Base-by-base conservation (phyloP, 108 stramenopile genomes). In the Discostella stelligeroides region DNA sequence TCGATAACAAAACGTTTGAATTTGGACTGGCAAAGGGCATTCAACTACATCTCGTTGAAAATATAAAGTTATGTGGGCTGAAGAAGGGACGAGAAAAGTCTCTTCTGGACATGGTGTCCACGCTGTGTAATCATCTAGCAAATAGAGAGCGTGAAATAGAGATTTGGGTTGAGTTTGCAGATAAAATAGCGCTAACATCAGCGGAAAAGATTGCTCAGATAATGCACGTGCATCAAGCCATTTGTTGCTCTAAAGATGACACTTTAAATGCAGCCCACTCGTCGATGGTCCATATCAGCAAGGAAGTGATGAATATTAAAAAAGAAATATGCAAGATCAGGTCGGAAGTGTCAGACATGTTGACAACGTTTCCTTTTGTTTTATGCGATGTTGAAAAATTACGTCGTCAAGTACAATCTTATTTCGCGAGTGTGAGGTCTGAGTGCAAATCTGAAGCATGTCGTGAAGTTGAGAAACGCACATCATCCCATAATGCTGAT, bases 1-100 rank as follows among this genome's bases (percentile, higher is more conserved):
- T 55, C 4, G 66, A 67, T 17, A 34, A 27, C 40, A 27, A 41
- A 28, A 15, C 66, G 8, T 58, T 34, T 28, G 57, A 58, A 7
- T 58, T 58, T 20, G 57, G 57, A 1, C n/a, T 58, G 1, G 57
- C 57, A 28, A 58, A 43, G 15, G 69, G 58, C 14, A 70, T 70
- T 24, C 48, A 61, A 9, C 7, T 59, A 13, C 70, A 70, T 20
- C 60, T 70, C n/a, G 47, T 60, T 25, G 70, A 70, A 53, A 70
- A 45, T 48, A 51, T 70, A 29, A 70, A 61, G 25, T 42, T 70
- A 17, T 70, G 70, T 25, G 50, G 70, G 7, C 12, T 70, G 0
- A 70, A 59, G 42, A 51, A 38, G 49, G 64, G 47, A 14, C 48
- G 76, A 53, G 76, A 78, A 34, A 70, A 70, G 29, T 66, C 68